Conservation (phyloP, 257 asterid genomes). For the Penstemon eatonii region DNA sequence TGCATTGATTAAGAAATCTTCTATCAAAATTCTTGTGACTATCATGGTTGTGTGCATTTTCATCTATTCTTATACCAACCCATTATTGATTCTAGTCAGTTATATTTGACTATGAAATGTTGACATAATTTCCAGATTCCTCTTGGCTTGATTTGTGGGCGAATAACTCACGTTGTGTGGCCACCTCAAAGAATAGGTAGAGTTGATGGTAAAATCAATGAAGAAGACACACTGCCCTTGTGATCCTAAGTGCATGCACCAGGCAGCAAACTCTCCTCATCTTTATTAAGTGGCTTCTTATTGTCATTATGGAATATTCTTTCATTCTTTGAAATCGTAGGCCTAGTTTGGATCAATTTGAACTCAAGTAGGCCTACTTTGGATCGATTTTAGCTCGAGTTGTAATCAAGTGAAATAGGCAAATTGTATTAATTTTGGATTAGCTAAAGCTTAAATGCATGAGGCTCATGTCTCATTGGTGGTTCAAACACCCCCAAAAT, state of each 20-base stretch:
- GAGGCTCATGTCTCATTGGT: too few relatives aligned
- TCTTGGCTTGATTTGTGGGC: constrained; percentile 81
- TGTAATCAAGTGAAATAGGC: too few relatives aligned
- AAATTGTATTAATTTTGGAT: too few relatives aligned
- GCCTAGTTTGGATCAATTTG: too few relatives aligned
- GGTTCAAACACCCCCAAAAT: too few relatives aligned
- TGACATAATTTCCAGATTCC: constrained; percentile 59
- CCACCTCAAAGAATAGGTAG: constrained; percentile 81
- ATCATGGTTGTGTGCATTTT: neutral
- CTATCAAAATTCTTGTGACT: neutral
- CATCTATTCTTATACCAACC: neutral
- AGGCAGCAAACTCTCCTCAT: neutral
- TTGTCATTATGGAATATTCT: neutral
- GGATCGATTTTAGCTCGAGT: too few relatives aligned
- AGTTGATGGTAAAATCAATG: constrained; percentile 40
- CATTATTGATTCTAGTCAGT: neutral
- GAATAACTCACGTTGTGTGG: constrained; percentile 79
- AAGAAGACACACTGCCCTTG: constrained; percentile 23
- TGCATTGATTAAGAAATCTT: neutral
- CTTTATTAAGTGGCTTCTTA: neutral
- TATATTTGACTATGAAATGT: constrained; percentile 4
- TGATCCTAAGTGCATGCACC: constrained; percentile 32
- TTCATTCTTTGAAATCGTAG: neutral
- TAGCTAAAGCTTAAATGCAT: too few relatives aligned
- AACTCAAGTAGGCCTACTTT: too few relatives aligned